Evolutionary conservation across 2,329 filamentous ascomycete genomes (phyloP).

Genomic region (Xylaria sp.): DNA sequence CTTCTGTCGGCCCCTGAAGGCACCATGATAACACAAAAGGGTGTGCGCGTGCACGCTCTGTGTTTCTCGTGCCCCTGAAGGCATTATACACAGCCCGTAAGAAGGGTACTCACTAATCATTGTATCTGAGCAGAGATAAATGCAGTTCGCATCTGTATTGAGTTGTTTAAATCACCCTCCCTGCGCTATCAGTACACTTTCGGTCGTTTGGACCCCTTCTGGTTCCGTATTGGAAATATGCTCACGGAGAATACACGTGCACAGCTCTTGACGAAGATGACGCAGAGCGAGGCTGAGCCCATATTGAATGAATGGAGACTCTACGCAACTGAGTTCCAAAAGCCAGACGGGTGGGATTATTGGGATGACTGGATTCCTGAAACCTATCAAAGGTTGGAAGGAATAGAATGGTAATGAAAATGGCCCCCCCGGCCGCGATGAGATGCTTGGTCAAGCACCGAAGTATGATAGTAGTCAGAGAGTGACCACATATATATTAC

Average conservation of each 20-base stretch:
- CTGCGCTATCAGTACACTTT: conserved; percentile 27
- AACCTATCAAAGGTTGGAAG: conserved; percentile 1
- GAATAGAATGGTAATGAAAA: neutral
- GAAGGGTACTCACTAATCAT: neutral
- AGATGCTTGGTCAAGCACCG: neutral
- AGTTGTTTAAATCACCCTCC: conserved; percentile 18
- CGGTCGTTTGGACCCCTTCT: neutral
- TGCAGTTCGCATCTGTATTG: neutral
- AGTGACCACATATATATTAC: neutral
- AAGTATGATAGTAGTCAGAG: neutral
- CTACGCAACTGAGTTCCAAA: conserved; percentile 12
- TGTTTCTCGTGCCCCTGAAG: neutral
- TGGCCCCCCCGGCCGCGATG: neutral
- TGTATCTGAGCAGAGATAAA: neutral
- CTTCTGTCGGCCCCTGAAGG: neutral
- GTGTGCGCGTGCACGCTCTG: no score
- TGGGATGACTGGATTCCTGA: conserved; percentile 27
- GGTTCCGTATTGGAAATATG: neutral
- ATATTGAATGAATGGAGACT: neutral
- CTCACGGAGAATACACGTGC: conserved; percentile 12
- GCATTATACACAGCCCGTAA: neutral
- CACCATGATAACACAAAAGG: neutral
- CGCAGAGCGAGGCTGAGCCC: neutral
- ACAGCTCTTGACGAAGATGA: conserved; percentile 26
- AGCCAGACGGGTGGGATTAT: conserved; percentile 32